Base-by-base conservation (phyloP, 768 basidiomycete genomes). In the Mycena capillaripes region DNA sequence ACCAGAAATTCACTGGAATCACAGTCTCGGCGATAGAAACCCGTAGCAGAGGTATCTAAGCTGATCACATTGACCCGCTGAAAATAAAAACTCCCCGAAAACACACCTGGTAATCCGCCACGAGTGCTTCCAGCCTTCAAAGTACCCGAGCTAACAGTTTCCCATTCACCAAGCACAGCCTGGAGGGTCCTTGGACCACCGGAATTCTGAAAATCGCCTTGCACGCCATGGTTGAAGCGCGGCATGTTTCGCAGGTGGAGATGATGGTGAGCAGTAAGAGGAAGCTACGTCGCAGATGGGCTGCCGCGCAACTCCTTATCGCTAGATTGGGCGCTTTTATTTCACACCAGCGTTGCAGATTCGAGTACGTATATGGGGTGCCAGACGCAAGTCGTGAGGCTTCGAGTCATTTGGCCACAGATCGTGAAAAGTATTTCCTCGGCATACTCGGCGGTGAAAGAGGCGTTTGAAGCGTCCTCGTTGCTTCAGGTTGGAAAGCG, bases 331-430 rank as follows among this genome's bases (percentile, higher is more conserved):
- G 62, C 55, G 65, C 65, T 66, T 67, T 52, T 62, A 66, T 30
- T 57, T 62, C 71, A 57, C 53, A 52, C 30, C 12, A n/a, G 50
- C 59, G 59, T 36, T 38, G 65, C 60, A 48, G 42, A 66, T 38
- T 65, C n/a, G 34, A 72, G 60, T 72, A 72, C 71, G 71, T 72
- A 62, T 71, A 30, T 6, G 8, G 42, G n/a, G 40, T 50, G 66
- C 71, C 71, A 67, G 71, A 67, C 27, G 65, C 27, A 30, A 72
- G 38, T 62, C 71, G 65, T 55, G 71, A 67, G 71, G 71, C 66
- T 34, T 36, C 58, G 50, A 66, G 56, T 71, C 56, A 65, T 56
- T 21, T 21, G 53, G 32, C n/a, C 29, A n/a, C 56, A 29, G 38
- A 60, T 34, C 30, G 8, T 52, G 32, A 42, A 21, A 32, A 32